phyloP scores from a whole-genome alignment of 208 protist genomes.

The Tritrichomonas musculus region DNA sequence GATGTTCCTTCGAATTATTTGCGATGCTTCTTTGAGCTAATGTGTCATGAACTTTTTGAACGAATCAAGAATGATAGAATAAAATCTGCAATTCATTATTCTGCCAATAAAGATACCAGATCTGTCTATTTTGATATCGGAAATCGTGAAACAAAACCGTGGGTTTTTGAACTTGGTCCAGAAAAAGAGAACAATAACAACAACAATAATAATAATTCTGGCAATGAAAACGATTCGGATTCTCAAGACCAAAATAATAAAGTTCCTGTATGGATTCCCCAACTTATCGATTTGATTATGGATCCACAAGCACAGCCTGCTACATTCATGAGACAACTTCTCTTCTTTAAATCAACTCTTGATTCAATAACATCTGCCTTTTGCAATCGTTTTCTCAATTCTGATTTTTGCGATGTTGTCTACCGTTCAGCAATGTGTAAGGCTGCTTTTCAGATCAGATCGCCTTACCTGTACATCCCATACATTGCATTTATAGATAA shows the following conservation, averaged over 20 bases:
- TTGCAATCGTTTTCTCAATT: neutral
- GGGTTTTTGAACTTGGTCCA: neutral
- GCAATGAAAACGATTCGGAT: too few species aligned
- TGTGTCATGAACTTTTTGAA: slow-evolving; percentile 28
- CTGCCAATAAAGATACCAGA: neutral
- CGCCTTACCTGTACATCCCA: neutral
- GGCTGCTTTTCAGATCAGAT: neutral
- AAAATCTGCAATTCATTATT: slow-evolving; percentile 26
- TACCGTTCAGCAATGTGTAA: too few species aligned
- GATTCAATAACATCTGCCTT: neutral
- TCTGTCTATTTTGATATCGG: neutral
- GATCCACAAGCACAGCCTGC: neutral
- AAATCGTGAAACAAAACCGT: neutral
- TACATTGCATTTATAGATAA: neutral
- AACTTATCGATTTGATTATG: neutral
- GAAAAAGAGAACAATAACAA: neutral
- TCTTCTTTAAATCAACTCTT: neutral
- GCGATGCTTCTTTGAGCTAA: neutral
- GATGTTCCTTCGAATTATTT: neutral
- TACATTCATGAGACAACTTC: neutral
- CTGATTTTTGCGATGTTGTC: neutral
- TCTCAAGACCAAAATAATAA: too few species aligned
- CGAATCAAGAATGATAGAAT: neutral
- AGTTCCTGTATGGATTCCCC: slow-evolving; percentile 18
- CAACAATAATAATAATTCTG: too few species aligned